Conservation (phyloP, 2,329 filamentous ascomycete genomes). For the Gliomastix tumulicola region DNA sequence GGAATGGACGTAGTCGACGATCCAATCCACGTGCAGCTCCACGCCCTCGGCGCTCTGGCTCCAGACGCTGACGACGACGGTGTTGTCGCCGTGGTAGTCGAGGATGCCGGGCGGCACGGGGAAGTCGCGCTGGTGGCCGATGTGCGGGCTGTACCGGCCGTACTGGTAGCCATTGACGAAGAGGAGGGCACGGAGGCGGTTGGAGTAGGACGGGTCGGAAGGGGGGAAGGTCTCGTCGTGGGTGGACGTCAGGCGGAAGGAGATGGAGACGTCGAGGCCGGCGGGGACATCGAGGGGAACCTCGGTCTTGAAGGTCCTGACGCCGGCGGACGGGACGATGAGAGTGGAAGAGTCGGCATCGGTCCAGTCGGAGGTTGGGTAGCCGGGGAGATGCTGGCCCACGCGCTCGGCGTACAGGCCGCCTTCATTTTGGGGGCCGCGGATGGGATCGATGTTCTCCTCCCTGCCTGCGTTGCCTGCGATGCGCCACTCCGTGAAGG, state of each 20-base stretch:
- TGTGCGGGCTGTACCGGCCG: slow-evolving; percentile 50
- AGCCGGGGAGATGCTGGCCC: slow-evolving; percentile 52
- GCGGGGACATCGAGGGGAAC: slow-evolving; percentile 41
- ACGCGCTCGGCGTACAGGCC: slow-evolving; percentile 50
- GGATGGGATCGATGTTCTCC: slow-evolving; percentile 44
- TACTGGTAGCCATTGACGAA: slow-evolving; percentile 63
- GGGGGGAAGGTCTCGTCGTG: slow-evolving; percentile 27
- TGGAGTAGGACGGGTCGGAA: slow-evolving; percentile 18
- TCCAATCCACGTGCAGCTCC: slow-evolving; percentile 40
- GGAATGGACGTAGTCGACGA: slow-evolving; percentile 44
- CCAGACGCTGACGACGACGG: slow-evolving; percentile 52
- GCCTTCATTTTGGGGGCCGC: slow-evolving; percentile 50
- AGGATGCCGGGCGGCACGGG: slow-evolving; percentile 53
- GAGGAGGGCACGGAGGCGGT: slow-evolving; percentile 40
- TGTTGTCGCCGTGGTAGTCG: slow-evolving; percentile 51
- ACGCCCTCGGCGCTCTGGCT: slow-evolving; percentile 46
- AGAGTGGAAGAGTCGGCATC: slow-evolving; percentile 22
- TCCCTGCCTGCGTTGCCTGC: slow-evolving; percentile 50
- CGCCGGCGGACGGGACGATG: slow-evolving; percentile 39
- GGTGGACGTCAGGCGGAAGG: slow-evolving; percentile 42
- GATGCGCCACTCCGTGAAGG: slow-evolving; percentile 49
- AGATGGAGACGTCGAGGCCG: slow-evolving; percentile 48
- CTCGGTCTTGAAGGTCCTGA: slow-evolving; percentile 47
- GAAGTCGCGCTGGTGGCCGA: slow-evolving; percentile 54
- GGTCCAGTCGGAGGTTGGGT: slow-evolving; percentile 38